Percentiles rank a stretch among this genome's conserved stretches.
Evolutionary conservation across 352 stramenopile species (phyloP).

Genomic region (Phytophthora podocarpi): DNA sequence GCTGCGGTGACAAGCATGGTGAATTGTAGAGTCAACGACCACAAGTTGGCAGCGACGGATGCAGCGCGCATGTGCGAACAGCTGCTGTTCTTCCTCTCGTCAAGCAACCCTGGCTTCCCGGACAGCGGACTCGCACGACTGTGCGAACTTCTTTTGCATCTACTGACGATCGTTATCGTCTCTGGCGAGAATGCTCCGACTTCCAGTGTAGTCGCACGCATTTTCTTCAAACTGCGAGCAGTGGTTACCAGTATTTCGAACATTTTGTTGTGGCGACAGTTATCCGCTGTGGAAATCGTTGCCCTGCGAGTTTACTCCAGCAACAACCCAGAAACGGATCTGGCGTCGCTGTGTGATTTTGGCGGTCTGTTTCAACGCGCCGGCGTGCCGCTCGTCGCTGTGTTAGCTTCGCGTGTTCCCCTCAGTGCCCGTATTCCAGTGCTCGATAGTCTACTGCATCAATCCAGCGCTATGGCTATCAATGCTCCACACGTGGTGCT

Average conservation of each 20-base stretch:
- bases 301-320: slow-evolving; percentile 28
- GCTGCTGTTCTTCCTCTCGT: slow-evolving; percentile 49
- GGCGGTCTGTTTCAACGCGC: slow-evolving; percentile 23
- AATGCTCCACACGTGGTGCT: slow-evolving; percentile 37
- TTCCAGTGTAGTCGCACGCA: slow-evolving; percentile 26
- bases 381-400: slow-evolving; percentile 32
- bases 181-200: not conserved
- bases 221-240: slow-evolving; percentile 46
- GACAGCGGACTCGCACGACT: slow-evolving; percentile 15
- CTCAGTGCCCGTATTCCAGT: slow-evolving; percentile 8
- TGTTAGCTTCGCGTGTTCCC: slow-evolving; percentile 25
- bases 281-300: slow-evolving; percentile 44
- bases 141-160: slow-evolving; percentile 42
- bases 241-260: slow-evolving; percentile 15
- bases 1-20: slow-evolving; percentile 17
- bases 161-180: slow-evolving; percentile 42
- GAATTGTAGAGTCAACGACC: slow-evolving; percentile 7
- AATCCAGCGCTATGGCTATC: not conserved
- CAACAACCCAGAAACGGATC: slow-evolving; percentile 11
- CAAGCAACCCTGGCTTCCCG: not conserved
- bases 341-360: slow-evolving; percentile 28
- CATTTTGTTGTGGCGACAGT: slow-evolving; percentile 20
- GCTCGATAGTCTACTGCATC: slow-evolving; percentile 29
- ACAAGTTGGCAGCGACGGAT: slow-evolving; percentile 15
- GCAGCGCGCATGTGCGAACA: slow-evolving; percentile 54